phyloP scores from a whole-genome alignment of 139 green algal species.

The Coelastrella sp. region DNA sequence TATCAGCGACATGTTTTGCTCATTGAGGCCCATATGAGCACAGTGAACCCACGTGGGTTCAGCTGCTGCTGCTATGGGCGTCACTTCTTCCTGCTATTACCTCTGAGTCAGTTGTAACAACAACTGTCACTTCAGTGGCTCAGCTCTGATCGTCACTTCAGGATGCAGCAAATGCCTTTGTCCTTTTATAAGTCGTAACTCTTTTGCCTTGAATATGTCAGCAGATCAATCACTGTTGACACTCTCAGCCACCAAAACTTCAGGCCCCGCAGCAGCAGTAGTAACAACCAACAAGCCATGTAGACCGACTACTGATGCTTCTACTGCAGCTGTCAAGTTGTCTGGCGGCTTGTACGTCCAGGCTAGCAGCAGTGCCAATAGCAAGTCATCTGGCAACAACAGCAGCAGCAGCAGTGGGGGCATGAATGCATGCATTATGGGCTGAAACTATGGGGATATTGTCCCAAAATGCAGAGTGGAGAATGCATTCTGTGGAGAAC shows the following conservation, averaged over 20 bases:
- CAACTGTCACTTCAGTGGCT: too few relatives aligned
- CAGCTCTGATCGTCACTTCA: conserved; percentile 12
- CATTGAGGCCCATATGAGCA: too few relatives aligned
- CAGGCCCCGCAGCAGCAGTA: conserved; percentile 30
- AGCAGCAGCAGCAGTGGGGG: conserved; percentile 1
- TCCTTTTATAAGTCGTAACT: conserved; percentile 60
- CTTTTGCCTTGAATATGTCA: conserved; percentile 44
- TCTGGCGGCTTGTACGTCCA: not conserved
- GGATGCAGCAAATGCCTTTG: conserved; percentile 47
- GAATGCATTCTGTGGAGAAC: conserved; percentile 71
- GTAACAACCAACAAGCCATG: conserved; percentile 75
- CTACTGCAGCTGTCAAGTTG: conserved; percentile 60
- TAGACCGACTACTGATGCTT: conserved; percentile 74
- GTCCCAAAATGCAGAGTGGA: too few relatives aligned
- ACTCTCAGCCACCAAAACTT: not conserved
- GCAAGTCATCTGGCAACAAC: conserved; percentile 29
- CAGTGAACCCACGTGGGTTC: too few relatives aligned
- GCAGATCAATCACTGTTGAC: not conserved
- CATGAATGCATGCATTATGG: not conserved
- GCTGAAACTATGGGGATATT: conserved; percentile 55
- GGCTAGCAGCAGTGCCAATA: not conserved
- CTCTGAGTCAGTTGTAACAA: too few relatives aligned
- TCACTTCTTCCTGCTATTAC: too few relatives aligned
- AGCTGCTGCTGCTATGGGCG: too few relatives aligned
- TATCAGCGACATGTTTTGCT: too few relatives aligned